phyloP scores from a whole-genome alignment of 2,329 filamentous ascomycete species.

The Colletotrichum truncatum region DNA sequence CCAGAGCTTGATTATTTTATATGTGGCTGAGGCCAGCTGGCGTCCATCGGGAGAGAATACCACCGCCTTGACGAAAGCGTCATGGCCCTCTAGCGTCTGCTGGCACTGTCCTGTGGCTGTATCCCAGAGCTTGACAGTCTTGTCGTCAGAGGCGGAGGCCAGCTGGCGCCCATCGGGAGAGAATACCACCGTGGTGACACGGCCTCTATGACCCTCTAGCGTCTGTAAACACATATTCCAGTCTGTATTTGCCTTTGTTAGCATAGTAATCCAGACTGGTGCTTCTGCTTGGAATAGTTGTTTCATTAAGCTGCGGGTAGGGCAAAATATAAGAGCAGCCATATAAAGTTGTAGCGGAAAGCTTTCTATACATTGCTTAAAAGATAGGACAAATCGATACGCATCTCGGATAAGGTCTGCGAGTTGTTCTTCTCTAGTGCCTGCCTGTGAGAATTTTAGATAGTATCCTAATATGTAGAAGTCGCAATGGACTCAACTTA shows the following conservation, averaged over 20 bases:
- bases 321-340: slow-evolving; percentile 43
- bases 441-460: slow-evolving; percentile 10
- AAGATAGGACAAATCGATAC: slow-evolving; percentile 39
- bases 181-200: slow-evolving; percentile 30
- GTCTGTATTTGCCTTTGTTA: slow-evolving; percentile 2
- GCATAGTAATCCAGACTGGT: slow-evolving; percentile 29
- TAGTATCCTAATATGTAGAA: neutral
- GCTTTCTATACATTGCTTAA: slow-evolving; percentile 37
- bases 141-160: slow-evolving; percentile 25
- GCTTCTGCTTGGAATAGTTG: slow-evolving; percentile 28
- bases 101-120: no score
- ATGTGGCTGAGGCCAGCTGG: no score
- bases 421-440: slow-evolving; percentile 9
- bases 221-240: slow-evolving; percentile 31
- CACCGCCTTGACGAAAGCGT: no score
- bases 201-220: slow-evolving; percentile 30
- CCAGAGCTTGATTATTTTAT: slow-evolving; percentile 33
- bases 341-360: slow-evolving; percentile 44
- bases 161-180: slow-evolving; percentile 30
- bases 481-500: slow-evolving; percentile 22
- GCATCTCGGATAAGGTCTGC: slow-evolving; percentile 33
- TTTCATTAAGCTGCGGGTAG: slow-evolving; percentile 33
- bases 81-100: no score
- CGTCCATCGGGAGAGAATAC: no score
- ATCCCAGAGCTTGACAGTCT: no score